Percentiles rank a stretch among this genome's conserved stretches.
Conservation (phyloP, 306 rosid species). For the Urtica urens region DNA sequence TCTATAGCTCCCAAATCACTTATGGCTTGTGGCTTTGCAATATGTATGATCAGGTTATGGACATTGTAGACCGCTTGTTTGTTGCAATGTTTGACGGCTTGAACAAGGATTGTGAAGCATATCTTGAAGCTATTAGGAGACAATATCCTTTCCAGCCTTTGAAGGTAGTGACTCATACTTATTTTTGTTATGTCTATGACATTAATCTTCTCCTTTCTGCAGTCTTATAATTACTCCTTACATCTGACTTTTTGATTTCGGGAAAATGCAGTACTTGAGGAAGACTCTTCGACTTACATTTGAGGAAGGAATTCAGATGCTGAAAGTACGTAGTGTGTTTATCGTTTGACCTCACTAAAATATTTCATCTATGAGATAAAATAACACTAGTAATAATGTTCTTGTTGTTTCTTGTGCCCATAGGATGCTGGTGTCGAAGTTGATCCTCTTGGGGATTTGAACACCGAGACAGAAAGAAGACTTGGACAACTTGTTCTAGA, state of each 20-base stretch:
- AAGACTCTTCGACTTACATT: constrained; percentile 66
- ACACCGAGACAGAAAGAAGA: constrained; percentile 78
- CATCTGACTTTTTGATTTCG: constrained; percentile 18
- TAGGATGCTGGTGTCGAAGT: constrained; percentile 78
- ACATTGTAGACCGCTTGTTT: constrained; percentile 58
- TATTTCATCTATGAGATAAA: neutral
- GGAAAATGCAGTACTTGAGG: constrained; percentile 63
- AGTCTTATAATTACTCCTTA: neutral
- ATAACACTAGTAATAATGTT: neutral
- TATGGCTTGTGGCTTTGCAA: constrained; percentile 10
- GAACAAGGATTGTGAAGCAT: constrained; percentile 51
- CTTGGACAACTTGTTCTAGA: constrained; percentile 71
- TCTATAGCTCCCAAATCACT: constrained; percentile 7
- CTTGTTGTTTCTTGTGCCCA: constrained; percentile 9
- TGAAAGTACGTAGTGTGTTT: constrained; percentile 42
- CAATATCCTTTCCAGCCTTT: constrained; percentile 93
- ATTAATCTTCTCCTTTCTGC: neutral
- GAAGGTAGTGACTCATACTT: constrained; percentile 36
- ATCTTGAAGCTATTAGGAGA: constrained; percentile 59
- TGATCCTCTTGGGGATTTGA: constrained; percentile 86
- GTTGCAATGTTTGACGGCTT: constrained; percentile 63
- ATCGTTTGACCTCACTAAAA: neutral
- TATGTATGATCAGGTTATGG: constrained; percentile 61
- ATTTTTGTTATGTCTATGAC: neutral
- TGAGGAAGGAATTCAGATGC: constrained; percentile 92